These are phyloP conservation scores for Sungouiella thailandica DNA, from an alignment of 805 yeast genomes.

Conservation along the genomic window DNA sequence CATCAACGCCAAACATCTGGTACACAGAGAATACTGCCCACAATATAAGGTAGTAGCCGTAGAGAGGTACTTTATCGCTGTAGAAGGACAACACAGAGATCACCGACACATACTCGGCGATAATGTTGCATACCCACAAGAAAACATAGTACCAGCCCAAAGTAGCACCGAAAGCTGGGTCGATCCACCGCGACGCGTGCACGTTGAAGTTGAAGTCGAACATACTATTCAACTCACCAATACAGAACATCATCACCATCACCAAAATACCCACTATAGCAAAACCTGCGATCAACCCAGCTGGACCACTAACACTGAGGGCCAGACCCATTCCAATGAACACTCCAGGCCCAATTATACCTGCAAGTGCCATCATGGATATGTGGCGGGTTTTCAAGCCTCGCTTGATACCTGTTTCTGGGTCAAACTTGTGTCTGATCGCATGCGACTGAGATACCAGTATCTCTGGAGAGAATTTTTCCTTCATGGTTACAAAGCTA, in stretches of 20 bases:
- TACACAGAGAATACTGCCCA: slow-evolving; percentile 49
- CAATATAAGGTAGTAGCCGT: slow-evolving; percentile 69
- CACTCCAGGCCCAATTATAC: slow-evolving; percentile 76
- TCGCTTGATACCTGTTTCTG: slow-evolving; percentile 37
- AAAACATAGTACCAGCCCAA: slow-evolving; percentile 74
- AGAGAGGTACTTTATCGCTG: slow-evolving; percentile 53
- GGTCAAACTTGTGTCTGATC: slow-evolving; percentile 4
- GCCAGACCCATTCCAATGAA: slow-evolving; percentile 62
- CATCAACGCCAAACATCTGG: slow-evolving; percentile 64
- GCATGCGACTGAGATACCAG: slow-evolving; percentile 1
- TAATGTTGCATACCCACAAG: slow-evolving; percentile 73
- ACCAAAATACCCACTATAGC: slow-evolving; percentile 6
- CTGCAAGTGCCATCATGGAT: slow-evolving; percentile 74
- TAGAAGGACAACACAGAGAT: slow-evolving; percentile 50
- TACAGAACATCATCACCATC: slow-evolving; percentile 6
- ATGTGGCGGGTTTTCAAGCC: slow-evolving; percentile 62
- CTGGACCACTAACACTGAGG: slow-evolving; percentile 34
- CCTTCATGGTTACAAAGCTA: too few species aligned
- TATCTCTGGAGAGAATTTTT: too few species aligned
- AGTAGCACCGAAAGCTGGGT: slow-evolving; percentile 64
- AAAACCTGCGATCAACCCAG: slow-evolving; percentile 6
- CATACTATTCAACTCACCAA: slow-evolving; percentile 5
- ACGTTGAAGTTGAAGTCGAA: slow-evolving; percentile 7
- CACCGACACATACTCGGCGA: slow-evolving; percentile 66
- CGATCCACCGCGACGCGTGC: slow-evolving; percentile 5